These are phyloP conservation scores for Acer negundo DNA, from an alignment of 345 rosid genomes.

Conservation along the genomic window DNA sequence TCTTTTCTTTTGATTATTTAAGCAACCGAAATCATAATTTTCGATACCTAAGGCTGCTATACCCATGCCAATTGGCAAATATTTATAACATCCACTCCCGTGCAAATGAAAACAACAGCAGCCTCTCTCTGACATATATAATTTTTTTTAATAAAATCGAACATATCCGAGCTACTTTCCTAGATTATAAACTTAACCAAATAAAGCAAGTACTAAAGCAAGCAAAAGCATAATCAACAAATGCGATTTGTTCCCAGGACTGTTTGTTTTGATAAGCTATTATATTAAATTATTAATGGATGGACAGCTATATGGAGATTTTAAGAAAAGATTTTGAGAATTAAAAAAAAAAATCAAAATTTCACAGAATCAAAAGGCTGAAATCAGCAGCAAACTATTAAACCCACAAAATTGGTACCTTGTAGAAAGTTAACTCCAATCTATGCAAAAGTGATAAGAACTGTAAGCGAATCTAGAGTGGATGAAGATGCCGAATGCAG, in stretches of 20 bases:
- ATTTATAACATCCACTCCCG: constrained; percentile 13
- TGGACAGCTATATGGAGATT: constrained; percentile 16
- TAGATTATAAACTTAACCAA: background rate
- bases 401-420: constrained; percentile 12
- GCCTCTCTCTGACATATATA: constrained; percentile 23
- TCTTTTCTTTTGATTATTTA: constrained; percentile 10
- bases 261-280: background rate
- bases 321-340: background rate
- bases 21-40: constrained; percentile 3
- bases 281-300: background rate
- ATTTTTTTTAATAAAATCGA: background rate
- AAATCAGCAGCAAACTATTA: constrained; percentile 14
- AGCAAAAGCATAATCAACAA: constrained; percentile 28
- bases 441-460: constrained; percentile 16
- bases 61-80: constrained; percentile 21
- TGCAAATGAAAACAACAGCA: constrained; percentile 31
- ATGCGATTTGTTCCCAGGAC: constrained; percentile 16
- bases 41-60: constrained; percentile 34
- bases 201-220: constrained; percentile 17
- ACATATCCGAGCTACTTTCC: background rate
- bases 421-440: constrained; percentile 17
- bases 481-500: background rate
- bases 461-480: constrained; percentile 14
- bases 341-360: constrained; percentile 4
- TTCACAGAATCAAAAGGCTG: constrained; percentile 11